phyloP scores from a whole-genome alignment of 208 protist species.

The Trichomonas vaginalis region DNA sequence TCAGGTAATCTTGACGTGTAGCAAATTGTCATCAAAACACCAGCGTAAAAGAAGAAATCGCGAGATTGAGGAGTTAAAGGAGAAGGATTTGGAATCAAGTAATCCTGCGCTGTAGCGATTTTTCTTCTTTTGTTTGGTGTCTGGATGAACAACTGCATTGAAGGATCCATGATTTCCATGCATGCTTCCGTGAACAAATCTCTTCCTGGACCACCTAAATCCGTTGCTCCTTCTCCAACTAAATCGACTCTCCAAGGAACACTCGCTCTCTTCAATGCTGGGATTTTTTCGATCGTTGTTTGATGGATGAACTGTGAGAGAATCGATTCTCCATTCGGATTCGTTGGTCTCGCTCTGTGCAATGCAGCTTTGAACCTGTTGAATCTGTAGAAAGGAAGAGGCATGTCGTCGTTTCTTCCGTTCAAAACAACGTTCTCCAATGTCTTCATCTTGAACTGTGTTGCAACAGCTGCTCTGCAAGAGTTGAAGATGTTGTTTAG shows the following conservation, averaged over 20 bases:
- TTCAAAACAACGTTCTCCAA: not conserved
- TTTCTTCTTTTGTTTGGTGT: not conserved
- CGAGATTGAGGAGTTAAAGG: not conserved
- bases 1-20: not conserved
- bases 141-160: not conserved
- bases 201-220: not conserved
- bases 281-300: not conserved
- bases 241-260: not conserved
- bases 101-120: not conserved
- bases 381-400: not conserved
- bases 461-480: not conserved
- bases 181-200: conserved; percentile 12
- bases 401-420: not conserved
- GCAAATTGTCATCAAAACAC: conserved; percentile 1
- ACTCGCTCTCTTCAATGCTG: not conserved
- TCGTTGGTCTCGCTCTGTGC: not conserved
- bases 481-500: not conserved
- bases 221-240: not conserved
- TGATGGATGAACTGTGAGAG: not conserved
- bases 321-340: not conserved
- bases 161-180: not conserved
- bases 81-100: not conserved
- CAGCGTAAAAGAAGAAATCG: not conserved
- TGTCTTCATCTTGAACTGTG: not conserved
- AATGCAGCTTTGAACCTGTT: not conserved